A percentile compares a stretch with the other conserved stretches of the same genome.
Evolutionary conservation across 169 alveolate genomes (phyloP).

Genomic region (Theileria orientalis): DNA sequence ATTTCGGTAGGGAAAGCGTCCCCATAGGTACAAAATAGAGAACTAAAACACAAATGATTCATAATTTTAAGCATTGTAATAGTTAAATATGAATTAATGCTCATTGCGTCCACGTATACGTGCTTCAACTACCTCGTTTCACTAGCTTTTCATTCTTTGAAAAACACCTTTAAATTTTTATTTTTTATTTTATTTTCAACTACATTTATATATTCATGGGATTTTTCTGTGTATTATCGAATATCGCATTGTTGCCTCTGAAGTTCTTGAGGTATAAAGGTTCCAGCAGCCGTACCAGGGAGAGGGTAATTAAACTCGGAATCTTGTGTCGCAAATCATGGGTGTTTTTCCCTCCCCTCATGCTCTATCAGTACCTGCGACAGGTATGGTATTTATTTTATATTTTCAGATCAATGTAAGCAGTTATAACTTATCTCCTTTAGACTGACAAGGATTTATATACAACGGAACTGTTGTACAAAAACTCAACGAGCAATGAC

Average conservation of each 20-base stretch:
- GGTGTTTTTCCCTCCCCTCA: constrained; percentile 77
- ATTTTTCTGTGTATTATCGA: constrained; percentile 18
- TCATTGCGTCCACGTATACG: no score
- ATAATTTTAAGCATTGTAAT: no score
- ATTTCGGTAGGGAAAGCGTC: no score
- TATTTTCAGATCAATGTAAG: not conserved
- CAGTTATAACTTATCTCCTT: no score
- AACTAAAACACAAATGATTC: no score
- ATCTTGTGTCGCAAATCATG: constrained; percentile 62
- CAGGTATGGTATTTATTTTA: constrained; percentile 58
- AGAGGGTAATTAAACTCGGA: constrained; percentile 57
- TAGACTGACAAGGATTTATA: constrained; percentile 71
- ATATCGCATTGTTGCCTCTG: constrained; percentile 45
- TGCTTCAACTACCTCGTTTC: no score
- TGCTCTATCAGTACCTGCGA: constrained; percentile 79
- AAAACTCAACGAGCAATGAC: constrained; percentile 46
- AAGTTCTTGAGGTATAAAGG: constrained; percentile 48
- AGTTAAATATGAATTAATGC: no score
- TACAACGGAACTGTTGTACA: constrained; percentile 70
- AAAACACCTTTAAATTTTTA: no score
- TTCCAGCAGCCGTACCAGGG: constrained; percentile 42
- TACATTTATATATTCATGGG: constrained; percentile 32
- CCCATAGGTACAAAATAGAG: no score
- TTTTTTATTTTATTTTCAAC: no score
- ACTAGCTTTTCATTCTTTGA: no score